These are phyloP conservation scores for Colletotrichum spinosum DNA, from an alignment of 2,329 filamentous ascomycete genomes.

Conservation along the genomic window DNA sequence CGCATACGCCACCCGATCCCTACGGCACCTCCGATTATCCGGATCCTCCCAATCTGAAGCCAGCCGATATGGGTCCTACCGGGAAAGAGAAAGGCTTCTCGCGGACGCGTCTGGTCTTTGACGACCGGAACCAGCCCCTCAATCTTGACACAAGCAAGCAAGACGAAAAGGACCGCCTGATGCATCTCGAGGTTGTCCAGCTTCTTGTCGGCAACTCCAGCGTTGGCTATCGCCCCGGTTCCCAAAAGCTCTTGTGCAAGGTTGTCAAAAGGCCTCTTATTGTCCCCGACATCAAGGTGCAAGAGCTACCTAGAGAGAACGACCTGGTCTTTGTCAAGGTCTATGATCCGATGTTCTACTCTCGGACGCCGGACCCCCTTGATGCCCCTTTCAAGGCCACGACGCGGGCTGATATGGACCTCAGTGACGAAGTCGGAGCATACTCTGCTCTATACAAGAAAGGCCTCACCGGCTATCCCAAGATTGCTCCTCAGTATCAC, in stretches of 20 bases:
- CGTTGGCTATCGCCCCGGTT: not conserved
- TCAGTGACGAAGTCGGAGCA: constrained; percentile 9
- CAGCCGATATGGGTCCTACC: not conserved
- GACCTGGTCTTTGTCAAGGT: constrained; percentile 17
- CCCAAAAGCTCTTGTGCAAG: constrained; percentile 17
- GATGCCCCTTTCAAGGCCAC: not conserved
- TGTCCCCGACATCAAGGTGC: not conserved
- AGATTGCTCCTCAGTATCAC: constrained; percentile 6
- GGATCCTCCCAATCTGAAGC: not conserved
- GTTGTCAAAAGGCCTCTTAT: constrained; percentile 1
- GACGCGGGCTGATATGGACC: not conserved
- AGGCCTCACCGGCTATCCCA: not conserved
- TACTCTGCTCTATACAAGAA: not conserved
- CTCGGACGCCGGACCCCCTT: not conserved
- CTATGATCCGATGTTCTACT: constrained; percentile 15
- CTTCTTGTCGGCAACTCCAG: not conserved
- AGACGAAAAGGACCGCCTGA: not conserved
- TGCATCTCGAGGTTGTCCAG: constrained; percentile 8
- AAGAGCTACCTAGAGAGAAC: not conserved
- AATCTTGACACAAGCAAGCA: not conserved
- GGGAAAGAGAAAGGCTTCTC: not conserved
- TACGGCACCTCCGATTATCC: constrained; percentile 11
- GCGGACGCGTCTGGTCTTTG: not conserved
- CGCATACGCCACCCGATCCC: constrained; percentile 5
- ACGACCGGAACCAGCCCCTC: not conserved